Base-by-base conservation (phyloP, 2,329 filamentous ascomycete genomes). In the Monilinia vaccinii-corymbosi region DNA sequence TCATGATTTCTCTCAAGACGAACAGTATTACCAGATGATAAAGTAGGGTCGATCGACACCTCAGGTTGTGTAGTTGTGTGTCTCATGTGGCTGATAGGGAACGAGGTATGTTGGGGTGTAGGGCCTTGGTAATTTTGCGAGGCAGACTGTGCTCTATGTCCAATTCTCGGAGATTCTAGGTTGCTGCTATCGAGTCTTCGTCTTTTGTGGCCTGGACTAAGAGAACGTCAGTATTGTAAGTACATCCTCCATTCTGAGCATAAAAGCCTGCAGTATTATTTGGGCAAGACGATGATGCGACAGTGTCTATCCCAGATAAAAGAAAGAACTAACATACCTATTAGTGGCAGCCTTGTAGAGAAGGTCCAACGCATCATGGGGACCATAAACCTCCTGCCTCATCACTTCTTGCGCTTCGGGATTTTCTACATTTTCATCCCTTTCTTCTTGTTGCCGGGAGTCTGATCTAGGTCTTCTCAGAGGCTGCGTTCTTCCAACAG, bases 341-440 rank as follows among this genome's bases (percentile, higher is more conserved):
- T 86, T 81, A 45, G 83, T 86, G 34, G 84, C 91, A 23, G 92
- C 93, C 75, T 96, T 92, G 71, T 95, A 95, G 18, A 97, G 80
- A 60, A 97, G 79, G 72, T 96, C 91, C 51, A 97, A 79, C 28
- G 93, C 93, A 76, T 97, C 93, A 70, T 96, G 92, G 4, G 90
- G 91, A 40, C 91, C 92, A 73, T 92, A 96, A 48, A 97, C 85
- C 66, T 90, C 88, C 59, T 76, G 78, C 36, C 83, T 76, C 83
- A 87, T 86, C 61, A 86, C 82, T 10, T 78, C 78, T 69, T 82
- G 81, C 25, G 84, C 84, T 73, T 87, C 84, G 7, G 83, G 74
- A 68, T 87, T 87, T 71, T 86, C 83, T 25, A 86, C 72, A 53
- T 82, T 83, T 65, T 85, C 83, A 42, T 81, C 81, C 66, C 49